These are phyloP conservation scores for Inga leiocalycina DNA, from an alignment of 306 rosid species.

Conservation along the genomic window DNA sequence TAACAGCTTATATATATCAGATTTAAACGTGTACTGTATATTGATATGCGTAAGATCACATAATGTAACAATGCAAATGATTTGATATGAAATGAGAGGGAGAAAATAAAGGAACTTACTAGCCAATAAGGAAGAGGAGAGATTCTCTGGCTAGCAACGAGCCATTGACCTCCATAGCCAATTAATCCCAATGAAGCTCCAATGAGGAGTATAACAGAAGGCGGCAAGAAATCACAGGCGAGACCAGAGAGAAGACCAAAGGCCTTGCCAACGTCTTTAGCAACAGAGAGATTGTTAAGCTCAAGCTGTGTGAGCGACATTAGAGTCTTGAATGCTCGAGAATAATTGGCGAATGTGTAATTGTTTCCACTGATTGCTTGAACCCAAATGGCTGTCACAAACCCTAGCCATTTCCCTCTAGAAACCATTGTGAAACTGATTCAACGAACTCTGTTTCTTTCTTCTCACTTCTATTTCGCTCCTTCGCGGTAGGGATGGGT, in stretches of 20 bases:
- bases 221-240: conserved; percentile 36
- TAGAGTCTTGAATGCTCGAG: conserved; percentile 40
- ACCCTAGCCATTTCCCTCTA: conserved; percentile 50
- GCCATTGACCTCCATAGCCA: conserved; percentile 92
- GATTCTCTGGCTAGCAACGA: conserved; percentile 69
- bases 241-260: conserved; percentile 54
- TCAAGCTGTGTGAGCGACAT: conserved; percentile 49
- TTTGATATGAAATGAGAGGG: background rate
- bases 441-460: background rate
- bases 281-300: conserved; percentile 56
- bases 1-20: no score
- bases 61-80: background rate
- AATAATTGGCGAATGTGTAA: conserved; percentile 52
- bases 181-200: conserved; percentile 66
- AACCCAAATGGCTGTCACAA: conserved; percentile 57
- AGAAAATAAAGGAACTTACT: conserved; percentile 42
- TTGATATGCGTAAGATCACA: background rate
- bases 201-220: conserved; percentile 41
- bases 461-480: background rate
- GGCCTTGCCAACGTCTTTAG: conserved; percentile 57
- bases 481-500: background rate
- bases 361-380: conserved; percentile 57
- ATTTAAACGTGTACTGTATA: no score
- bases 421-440: background rate
- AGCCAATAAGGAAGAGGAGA: conserved; percentile 81